phyloP scores from a whole-genome alignment of 345 rosid species.

The Ceriops zippeliana region DNA sequence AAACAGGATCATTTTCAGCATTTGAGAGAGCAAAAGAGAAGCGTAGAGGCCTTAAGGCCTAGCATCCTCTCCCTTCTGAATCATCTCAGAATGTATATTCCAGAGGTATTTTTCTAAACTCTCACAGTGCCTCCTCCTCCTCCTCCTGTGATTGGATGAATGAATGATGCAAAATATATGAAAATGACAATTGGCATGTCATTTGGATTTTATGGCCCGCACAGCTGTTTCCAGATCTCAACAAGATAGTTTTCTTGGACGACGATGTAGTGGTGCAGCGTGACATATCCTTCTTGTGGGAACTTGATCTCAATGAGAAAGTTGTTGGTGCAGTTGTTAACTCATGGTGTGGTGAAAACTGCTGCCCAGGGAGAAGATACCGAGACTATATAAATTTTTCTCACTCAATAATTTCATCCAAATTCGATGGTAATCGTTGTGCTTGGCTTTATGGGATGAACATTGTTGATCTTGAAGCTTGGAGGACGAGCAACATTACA shows the following conservation, averaged over 20 bases:
- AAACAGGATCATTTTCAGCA: constrained; percentile 46
- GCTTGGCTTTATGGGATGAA: constrained; percentile 95
- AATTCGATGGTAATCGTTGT: constrained; percentile 49
- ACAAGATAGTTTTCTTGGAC: constrained; percentile 85
- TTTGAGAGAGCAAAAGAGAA: constrained; percentile 36
- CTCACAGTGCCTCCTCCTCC: constrained; percentile 2
- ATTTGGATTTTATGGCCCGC: constrained; percentile 33
- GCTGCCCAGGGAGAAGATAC: constrained; percentile 77
- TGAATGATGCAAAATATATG: constrained; percentile 17
- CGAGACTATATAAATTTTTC: constrained; percentile 86
- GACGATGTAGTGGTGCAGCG: constrained; percentile 87
- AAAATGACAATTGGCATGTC: constrained; percentile 24
- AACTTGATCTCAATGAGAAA: constrained; percentile 64
- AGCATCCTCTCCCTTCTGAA: constrained; percentile 69
- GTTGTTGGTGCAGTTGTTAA: constrained; percentile 74
- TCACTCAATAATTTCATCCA: constrained; percentile 57
- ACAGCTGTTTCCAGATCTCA: constrained; percentile 93
- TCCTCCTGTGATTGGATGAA: constrained; percentile 8
- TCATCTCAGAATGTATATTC: constrained; percentile 78
- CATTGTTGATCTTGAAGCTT: constrained; percentile 71
- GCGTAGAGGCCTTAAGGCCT: constrained; percentile 55
- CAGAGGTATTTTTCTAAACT: constrained; percentile 47
- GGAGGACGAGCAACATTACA: constrained; percentile 77
- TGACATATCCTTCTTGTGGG: constrained; percentile 82
- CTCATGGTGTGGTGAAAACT: constrained; percentile 68